Percentiles rank a stretch among this genome's conserved stretches.
Conservation (phyloP, 129 eudicot species). For the Chrysanthemum lavandulifolium region DNA sequence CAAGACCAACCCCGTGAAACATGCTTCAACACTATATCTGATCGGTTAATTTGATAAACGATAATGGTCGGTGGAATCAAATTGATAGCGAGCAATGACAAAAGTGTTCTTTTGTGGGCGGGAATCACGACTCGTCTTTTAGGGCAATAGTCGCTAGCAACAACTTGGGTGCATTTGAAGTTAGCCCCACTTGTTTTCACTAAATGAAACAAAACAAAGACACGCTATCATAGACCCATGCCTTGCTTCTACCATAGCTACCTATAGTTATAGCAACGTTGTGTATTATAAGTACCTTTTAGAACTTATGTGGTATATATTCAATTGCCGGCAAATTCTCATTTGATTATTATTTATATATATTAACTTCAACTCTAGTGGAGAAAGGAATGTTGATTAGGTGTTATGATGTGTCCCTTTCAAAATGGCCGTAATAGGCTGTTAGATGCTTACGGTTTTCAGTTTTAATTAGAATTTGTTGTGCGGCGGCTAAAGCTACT, state of each 20-base stretch:
- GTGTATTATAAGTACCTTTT: conserved; percentile 27
- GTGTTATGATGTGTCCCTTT: conserved; percentile 17
- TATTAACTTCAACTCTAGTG: conserved; percentile 24
- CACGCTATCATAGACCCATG: conserved; percentile 3
- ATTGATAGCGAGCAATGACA: conserved; percentile 25
- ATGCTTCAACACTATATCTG: no score
- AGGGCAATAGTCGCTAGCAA: conserved; percentile 8
- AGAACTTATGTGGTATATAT: conserved; percentile 37
- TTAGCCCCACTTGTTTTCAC: conserved; percentile 21
- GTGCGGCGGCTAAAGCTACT: no score
- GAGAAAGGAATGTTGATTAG: conserved; percentile 25
- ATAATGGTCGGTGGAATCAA: conserved; percentile 30
- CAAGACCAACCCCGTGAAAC: no score
- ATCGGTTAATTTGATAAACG: not conserved
- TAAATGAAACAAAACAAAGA: conserved; percentile 23
- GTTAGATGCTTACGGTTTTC: not conserved
- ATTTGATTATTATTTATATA: conserved; percentile 6
- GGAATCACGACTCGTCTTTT: conserved; percentile 20
- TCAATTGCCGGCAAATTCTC: conserved; percentile 38
- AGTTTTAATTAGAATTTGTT: no score
- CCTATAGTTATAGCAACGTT: conserved; percentile 1
- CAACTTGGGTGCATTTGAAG: conserved; percentile 21
- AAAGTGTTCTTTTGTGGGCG: conserved; percentile 32
- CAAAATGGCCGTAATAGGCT: not conserved
- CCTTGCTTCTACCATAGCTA: conserved; percentile 16